Base-by-base conservation (phyloP, 495 filamentous ascomycete genomes). In the Jackrogersella minutella region DNA sequence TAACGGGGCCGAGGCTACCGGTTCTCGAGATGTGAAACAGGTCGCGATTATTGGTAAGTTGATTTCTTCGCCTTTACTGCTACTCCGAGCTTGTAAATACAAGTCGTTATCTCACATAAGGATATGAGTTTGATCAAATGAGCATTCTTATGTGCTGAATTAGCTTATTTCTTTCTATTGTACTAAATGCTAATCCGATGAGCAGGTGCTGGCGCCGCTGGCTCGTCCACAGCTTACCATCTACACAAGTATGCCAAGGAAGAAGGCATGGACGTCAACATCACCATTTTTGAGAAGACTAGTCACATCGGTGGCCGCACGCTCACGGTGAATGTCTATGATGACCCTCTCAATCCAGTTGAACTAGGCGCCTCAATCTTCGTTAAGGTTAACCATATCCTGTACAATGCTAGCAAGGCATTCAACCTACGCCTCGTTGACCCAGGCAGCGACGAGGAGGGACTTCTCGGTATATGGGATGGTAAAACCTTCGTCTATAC, bases 311-410 rank as follows among this genome's bases (percentile, higher is more conserved):
- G 95, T 2, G 95, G 95, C 22, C 90, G 95, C 10, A 91, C 91
- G 21, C 95, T 93, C 5, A 98, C 95, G 16, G 89, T 97, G 31
- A 83, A 96, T 73, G 90, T 87, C 0, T 92, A 90, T 64, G 86
- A 86, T 64, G 82, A 95, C 68, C 81, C 89, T 3, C 70, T 80
- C 0, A 76, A 86, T 43, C 92, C 91, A 5, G 85, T 97, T 44
- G 95, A 99, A 67, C 84, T 97, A 1, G 95, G 95, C 7, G 96
- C 91, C 33, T 93, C 88, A 28, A 96, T 98, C 66, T 99, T 99
- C 72, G 92, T 98, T 24, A 73, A 90, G 40, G 85, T 91, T 40
- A 99, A 99, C 73, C 77, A 86, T 13, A 96, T 93, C 69, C 85
- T 98, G 10, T 85, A 88, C 61, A 85, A 88, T 44, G 90, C 93